Percentiles rank a stretch among this genome's conserved stretches.
Conservation (phyloP, 2,329 filamentous ascomycete genomes). For the Ceratocystis papillata region DNA sequence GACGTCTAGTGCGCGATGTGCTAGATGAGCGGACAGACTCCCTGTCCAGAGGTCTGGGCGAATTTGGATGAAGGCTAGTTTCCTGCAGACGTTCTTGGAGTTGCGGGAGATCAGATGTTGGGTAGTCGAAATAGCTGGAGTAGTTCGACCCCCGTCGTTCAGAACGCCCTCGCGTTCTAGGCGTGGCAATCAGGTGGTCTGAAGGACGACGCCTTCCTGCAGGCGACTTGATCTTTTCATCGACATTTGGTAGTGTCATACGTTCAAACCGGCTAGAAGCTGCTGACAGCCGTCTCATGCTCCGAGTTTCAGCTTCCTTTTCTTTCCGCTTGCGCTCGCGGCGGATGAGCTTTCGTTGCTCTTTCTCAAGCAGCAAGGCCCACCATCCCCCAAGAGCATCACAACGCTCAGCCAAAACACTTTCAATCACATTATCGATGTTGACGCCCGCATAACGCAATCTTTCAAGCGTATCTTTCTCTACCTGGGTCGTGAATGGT, state of each 20-base stretch:
- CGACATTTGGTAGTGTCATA: conserved; percentile 65
- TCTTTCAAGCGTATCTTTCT: conserved; percentile 81
- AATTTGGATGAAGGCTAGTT: conserved; percentile 32
- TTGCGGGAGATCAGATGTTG: conserved; percentile 63
- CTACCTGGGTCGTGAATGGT: conserved; percentile 73
- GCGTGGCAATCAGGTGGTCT: conserved; percentile 37
- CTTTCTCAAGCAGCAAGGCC: conserved; percentile 87
- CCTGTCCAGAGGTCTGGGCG: conserved; percentile 66
- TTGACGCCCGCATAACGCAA: conserved; percentile 93
- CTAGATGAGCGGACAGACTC: conserved; percentile 64
- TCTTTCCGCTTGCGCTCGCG: conserved; percentile 76
- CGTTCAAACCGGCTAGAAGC: conserved; percentile 79
- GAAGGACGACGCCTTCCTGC: conserved; percentile 31
- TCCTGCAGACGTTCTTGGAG: conserved; percentile 49
- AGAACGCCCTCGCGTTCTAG: conserved; percentile 63
- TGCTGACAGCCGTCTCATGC: conserved; percentile 70
- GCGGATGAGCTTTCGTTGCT: conserved; percentile 72
- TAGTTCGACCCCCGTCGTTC: conserved; percentile 62
- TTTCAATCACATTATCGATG: conserved; percentile 88
- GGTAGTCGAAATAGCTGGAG: conserved; percentile 52
- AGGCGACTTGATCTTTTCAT: conserved; percentile 49
- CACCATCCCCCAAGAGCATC: conserved; percentile 92
- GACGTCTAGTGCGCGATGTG: conserved; percentile 63
- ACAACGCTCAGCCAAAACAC: conserved; percentile 79
- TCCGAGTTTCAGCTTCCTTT: conserved; percentile 69